Base-by-base conservation (phyloP, 257 asterid species). In the Cinchona pubescens region DNA sequence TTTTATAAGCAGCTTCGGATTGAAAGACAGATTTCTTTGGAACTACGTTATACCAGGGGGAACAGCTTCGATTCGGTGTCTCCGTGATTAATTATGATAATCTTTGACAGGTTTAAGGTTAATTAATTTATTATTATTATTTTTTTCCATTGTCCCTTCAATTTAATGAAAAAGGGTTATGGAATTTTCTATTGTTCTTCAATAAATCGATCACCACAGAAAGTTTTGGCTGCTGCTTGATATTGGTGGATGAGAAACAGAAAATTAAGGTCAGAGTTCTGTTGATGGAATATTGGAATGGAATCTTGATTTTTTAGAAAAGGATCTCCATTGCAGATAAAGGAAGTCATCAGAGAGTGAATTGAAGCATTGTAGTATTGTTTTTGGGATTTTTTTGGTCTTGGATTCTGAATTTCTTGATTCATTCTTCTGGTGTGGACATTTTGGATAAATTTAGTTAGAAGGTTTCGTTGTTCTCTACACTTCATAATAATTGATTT, bases 21-120 rank as follows among this genome's bases (percentile, higher is more conserved):
- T 43, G 99, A 94, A 67, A 89, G 97, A 71, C 97, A 94, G 79
- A 77, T 94, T 53, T 94, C 99, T 0, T 75, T 92, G 90, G 86
- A 94, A 80, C 62, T 94, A 3, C 78, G 79, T 82, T 94, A 94
- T 77, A 80, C 76, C 27, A 88, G 96, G 68, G 90, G 73, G 13
- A 74, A 87, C 63, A 92, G 96, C 83, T 84, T 88, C 61, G 86
- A 72, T 69, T 88, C 96, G 12, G 75, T 65, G 21, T 78, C 71
- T 63, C 90, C 98, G 0, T 85, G 81, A 86, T 73, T 19, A 38
- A 11, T 15, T 7, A 27, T 55, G 3, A 25, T 32, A 3, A 23
- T n/a, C n/a, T n/a, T n/a, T n/a, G 5, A 1, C 15, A 23, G 56
- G 42, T 29, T 32, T 21, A 37, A 21, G 75, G 12, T 11, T 11